Base-by-base conservation (phyloP, 2,329 filamentous ascomycete genomes). In the Cercospora zeina region DNA sequence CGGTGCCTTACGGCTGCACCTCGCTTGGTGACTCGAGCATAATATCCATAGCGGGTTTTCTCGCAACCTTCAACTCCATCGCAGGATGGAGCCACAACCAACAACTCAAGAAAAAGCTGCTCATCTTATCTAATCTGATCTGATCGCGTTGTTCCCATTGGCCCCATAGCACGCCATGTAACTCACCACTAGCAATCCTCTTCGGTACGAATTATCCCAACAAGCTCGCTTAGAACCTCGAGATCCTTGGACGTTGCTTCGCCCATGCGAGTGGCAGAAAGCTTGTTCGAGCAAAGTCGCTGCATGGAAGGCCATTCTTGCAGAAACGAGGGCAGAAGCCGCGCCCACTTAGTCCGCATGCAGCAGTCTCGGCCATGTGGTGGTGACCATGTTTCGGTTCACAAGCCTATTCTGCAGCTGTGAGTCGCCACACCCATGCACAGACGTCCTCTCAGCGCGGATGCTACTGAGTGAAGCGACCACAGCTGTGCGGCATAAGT, bases 101-200 rank as follows among this genome's bases (percentile, higher is more conserved):
- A 27, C 24, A 6, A 24, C 14, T 5, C 14, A 37, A 21, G 30
- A 8, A 51, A 53, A 33, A 53, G 5, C 8, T 53, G n/a, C 31
- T 16, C n/a, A 53, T 53, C 27, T 53, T 53, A 53, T 53, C 49
- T 53, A 53, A 53, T 53, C 49, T 53, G 34, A 53, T 53, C 49
- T 33, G 49, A 53, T 53, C 49, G n/a, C 16, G 14, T 4, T 21
- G 27, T 9, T 31, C 49, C 49, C 16, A 53, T 34, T 53, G 49
- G 49, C 31, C 31, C 3, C 6, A 34, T 34, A 13, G 49, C 3
- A 21, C n/a, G 49, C 49, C 31, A 34, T 53, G 27, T 34, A 53
- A 30, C 27, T 53, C 49, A 31, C 30, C 49, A n/a, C 16, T 53
- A 31, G n/a, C 13, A 27, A 53, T 16, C 1, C 27, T 53, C 33